Evolutionary conservation across 1,284 basidiomycete species (phyloP).

Genomic region (Flammula alnicola): DNA sequence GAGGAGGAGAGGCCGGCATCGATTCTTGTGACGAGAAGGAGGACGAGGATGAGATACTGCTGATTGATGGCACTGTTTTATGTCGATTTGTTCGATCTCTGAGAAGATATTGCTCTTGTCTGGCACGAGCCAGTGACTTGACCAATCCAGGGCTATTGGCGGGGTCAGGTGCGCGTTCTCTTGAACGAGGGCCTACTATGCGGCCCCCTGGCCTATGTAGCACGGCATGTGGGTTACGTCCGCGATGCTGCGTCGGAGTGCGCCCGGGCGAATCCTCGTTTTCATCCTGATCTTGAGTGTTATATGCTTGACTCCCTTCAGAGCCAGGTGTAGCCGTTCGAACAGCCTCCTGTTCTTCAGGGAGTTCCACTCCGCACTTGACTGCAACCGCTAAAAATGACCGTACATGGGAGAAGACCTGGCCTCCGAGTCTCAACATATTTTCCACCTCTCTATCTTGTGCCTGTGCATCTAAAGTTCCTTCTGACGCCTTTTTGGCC

Average conservation of each 20-base stretch:
- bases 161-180: constrained; percentile 22
- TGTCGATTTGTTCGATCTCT: constrained; percentile 37
- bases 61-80: constrained; percentile 56
- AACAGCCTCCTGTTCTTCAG: constrained; percentile 47
- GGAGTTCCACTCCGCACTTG: constrained; percentile 82
- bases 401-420: constrained; percentile 75
- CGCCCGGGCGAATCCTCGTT: constrained; percentile 30
- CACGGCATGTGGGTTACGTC: constrained; percentile 21
- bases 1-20: constrained; percentile 46
- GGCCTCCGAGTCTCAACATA: constrained; percentile 76
- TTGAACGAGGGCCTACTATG: constrained; percentile 28
- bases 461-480: constrained; percentile 48
- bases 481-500: constrained; percentile 78
- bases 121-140: constrained; percentile 21
- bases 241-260: constrained; percentile 40
- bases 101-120: constrained; percentile 28
- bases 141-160: constrained; percentile 17
- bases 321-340: constrained; percentile 40
- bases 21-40: constrained; percentile 63
- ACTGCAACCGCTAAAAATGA: constrained; percentile 75
- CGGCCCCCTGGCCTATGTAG: constrained; percentile 22
- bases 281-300: constrained; percentile 28
- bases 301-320: constrained; percentile 33
- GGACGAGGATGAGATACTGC: constrained; percentile 70
- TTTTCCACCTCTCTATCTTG: constrained; percentile 65